Percentiles rank a stretch among this genome's conserved stretches.
These are phyloP conservation scores for Colletotrichum echinochloae DNA, from an alignment of 2,329 filamentous ascomycete genomes.

Conservation along the genomic window DNA sequence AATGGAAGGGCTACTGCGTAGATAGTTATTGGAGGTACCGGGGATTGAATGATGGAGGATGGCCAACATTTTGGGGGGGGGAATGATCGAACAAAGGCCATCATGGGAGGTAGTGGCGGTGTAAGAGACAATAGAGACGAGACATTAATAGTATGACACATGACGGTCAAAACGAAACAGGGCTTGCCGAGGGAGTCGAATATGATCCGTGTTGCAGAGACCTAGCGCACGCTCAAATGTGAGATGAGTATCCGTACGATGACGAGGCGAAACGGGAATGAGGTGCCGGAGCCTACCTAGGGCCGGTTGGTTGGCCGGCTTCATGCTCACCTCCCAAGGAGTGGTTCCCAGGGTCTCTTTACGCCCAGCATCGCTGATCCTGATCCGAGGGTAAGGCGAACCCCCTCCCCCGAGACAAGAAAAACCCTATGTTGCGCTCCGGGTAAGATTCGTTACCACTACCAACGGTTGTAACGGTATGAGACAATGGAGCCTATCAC, in stretches of 20 bases:
- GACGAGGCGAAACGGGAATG: slow-evolving; percentile 36
- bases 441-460: slow-evolving; percentile 20
- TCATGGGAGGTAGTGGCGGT: no score
- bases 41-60: neutral
- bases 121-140: slow-evolving; percentile 19
- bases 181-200: slow-evolving; percentile 13
- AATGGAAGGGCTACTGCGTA: neutral
- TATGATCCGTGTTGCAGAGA: slow-evolving; percentile 18
- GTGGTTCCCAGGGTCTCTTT: neutral
- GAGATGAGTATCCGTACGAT: slow-evolving; percentile 20
- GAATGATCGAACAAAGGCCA: no score
- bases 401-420: slow-evolving; percentile 6
- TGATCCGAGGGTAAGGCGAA: neutral
- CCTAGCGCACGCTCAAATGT: slow-evolving; percentile 28
- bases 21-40: neutral
- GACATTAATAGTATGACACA: slow-evolving; percentile 40
- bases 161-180: slow-evolving; percentile 37
- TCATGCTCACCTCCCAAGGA: neutral
- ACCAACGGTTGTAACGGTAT: slow-evolving; percentile 20
- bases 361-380: neutral
- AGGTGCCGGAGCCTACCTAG: neutral
- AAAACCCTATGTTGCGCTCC: slow-evolving; percentile 20
- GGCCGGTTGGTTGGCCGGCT: neutral
- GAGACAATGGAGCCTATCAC: neutral
- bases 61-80: no score